These are phyloP conservation scores for Apiotrichum veenhuisii DNA, from an alignment of 1,284 basidiomycete species.

Conservation along the genomic window DNA sequence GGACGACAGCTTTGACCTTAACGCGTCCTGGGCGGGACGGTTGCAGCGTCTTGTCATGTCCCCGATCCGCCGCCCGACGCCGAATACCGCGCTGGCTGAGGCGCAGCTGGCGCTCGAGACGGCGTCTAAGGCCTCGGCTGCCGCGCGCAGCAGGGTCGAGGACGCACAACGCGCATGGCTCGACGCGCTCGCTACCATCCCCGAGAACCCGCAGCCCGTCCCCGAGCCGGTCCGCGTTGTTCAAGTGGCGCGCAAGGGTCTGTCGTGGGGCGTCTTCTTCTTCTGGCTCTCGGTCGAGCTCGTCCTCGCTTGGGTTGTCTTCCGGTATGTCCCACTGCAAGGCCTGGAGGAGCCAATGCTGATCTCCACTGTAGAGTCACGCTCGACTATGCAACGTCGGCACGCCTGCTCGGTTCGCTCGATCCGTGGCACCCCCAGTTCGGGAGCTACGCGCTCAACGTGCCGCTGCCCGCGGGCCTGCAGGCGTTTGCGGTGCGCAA, in stretches of 20 bases:
- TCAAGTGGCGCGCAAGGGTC: conserved; percentile 1
- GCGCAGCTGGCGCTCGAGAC: conserved; percentile 13
- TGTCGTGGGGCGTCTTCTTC: conserved; percentile 29
- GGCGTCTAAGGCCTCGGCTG: conserved; percentile 5
- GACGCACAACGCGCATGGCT: conserved; percentile 14
- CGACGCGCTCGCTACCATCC: conserved; percentile 7
- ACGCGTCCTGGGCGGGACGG: conserved; percentile 13
- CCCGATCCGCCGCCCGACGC: neutral
- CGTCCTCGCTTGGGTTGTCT: conserved; percentile 39
- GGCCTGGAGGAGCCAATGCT: no score
- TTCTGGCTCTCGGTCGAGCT: conserved; percentile 35
- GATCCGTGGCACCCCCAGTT: conserved; percentile 31
- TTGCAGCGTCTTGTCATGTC: conserved; percentile 5
- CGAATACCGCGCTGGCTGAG: neutral
- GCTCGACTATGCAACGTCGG: conserved; percentile 37
- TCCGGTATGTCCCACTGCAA: conserved; percentile 32
- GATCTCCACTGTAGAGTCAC: conserved; percentile 30
- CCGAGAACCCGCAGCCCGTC: conserved; percentile 17
- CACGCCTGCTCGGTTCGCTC: conserved; percentile 16
- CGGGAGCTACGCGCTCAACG: conserved; percentile 12
- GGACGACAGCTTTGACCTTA: conserved; percentile 4
- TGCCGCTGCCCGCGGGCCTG: conserved; percentile 26
- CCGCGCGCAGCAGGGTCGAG: conserved; percentile 1
- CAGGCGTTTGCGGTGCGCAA: conserved; percentile 4
- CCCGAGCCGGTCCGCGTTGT: conserved; percentile 4